Evolutionary conservation across 495 filamentous ascomycete genomes (phyloP), one percentile per base, ranked within the genome.

Genomic region (Viridothelium virens): DNA sequence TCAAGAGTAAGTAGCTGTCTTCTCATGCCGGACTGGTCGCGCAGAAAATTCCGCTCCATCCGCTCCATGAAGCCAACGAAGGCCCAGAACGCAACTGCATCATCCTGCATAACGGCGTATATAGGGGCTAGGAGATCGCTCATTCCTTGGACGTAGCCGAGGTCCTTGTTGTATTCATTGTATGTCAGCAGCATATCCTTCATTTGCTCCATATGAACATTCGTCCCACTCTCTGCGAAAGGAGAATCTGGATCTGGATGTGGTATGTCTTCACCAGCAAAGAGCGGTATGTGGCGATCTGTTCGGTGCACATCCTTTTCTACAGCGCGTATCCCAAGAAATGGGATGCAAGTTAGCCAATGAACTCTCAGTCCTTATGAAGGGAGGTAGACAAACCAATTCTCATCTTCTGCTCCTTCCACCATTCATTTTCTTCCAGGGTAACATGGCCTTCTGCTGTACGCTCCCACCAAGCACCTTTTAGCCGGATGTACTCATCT

Each of bases 141-240:
- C 94, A 98, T 98, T 62, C 94, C 94, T 80, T 98, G 94, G 2
- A 98, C 94, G 71, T 98, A 98, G 38, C 94, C 94, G 1, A 97
- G 80, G 53, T 91, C 89, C 38, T 84, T 87, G 79, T 97, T 97
- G 73, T 92, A 94, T 73, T 98, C 95, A 74, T 97, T 97, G 74
- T 98, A 98, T 0, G 94, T 97, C 12, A 98, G 79, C 3, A 98
- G 87, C 91, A 98, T 96, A 71, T 98, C 94, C 77, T 98, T 98
- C 85, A 97, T 87, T 75, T 98, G 94, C 72, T 98, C 94, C 67
- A 98, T 83, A 76, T 98, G 94, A 39, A 97, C 93, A 70, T 98
- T 98, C 36, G 94, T 98, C 63, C 94, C 94, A 14, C 84, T 82
- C 61, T 89, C 86, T 31, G 91, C 90, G 73, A 97, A 98, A 0